A percentile compares a stretch with the other conserved stretches of the same genome.
Conservation (phyloP, 140 eudicot genomes). For the Cichorium intybus region DNA sequence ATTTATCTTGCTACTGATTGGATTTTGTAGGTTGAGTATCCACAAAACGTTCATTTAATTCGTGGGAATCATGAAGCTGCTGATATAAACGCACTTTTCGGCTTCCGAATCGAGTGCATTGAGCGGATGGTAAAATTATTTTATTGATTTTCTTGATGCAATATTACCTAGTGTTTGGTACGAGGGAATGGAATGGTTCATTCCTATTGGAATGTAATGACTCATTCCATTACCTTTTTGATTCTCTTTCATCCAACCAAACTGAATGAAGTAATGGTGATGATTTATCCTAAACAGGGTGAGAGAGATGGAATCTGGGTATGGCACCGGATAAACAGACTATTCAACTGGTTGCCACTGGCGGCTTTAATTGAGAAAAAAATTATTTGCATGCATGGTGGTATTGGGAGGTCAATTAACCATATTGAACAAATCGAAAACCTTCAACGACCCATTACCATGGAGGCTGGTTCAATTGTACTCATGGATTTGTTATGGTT, state of each 20-base stretch:
- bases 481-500: conserved; percentile 96
- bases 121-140: conserved; percentile 82
- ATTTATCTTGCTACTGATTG: conserved; percentile 17
- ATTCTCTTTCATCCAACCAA: neutral
- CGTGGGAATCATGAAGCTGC: conserved; percentile 99
- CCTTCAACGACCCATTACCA: conserved; percentile 93
- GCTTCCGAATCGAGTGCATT: conserved; percentile 98
- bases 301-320: conserved; percentile 98
- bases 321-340: conserved; percentile 94
- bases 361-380: conserved; percentile 97
- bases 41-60: conserved; percentile 84
- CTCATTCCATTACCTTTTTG: no score
- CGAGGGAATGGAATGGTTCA: neutral
- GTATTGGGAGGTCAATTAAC: conserved; percentile 94
- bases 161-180: neutral
- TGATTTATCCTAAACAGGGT: conserved; percentile 48
- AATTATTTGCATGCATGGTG: conserved; percentile 98
- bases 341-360: conserved; percentile 92
- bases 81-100: conserved; percentile 98
- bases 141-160: conserved; percentile 2
- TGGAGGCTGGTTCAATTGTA: conserved; percentile 98
- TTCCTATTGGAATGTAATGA: neutral
- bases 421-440: conserved; percentile 89
- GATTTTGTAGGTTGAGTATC: conserved; percentile 77
- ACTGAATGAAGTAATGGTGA: neutral